Percentiles rank a stretch among this genome's conserved stretches.
Conservation (phyloP, 1,284 basidiomycete genomes). For the Rhodotorula sp. region DNA sequence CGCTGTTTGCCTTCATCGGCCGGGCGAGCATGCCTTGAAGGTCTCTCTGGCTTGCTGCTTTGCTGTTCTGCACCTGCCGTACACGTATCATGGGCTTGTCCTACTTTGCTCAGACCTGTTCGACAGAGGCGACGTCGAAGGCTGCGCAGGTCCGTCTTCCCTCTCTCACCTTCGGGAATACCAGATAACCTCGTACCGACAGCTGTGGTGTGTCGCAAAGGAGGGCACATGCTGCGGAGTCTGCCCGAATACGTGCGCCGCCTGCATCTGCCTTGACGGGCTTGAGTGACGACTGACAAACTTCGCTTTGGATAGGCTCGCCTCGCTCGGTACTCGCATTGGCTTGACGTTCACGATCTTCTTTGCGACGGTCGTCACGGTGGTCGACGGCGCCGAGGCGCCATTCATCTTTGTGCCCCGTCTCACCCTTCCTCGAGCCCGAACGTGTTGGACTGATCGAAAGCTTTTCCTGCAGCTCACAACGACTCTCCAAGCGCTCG, state of each 20-base stretch:
- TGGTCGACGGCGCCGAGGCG: conserved; percentile 19
- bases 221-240: conserved; percentile 24
- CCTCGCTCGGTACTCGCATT: conserved; percentile 14
- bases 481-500: conserved; percentile 14
- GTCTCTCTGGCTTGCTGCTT: background rate
- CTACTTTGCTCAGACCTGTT: conserved; percentile 8
- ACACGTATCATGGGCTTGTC: conserved; percentile 11
- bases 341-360: conserved; percentile 18
- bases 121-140: background rate
- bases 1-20: too few species aligned
- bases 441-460: background rate
- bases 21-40: background rate
- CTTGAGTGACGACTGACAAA: too few species aligned
- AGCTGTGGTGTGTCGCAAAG: conserved; percentile 21
- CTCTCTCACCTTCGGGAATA: background rate
- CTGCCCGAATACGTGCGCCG: conserved; percentile 15
- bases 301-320: background rate
- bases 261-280: too few species aligned
- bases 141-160: conserved; percentile 9
- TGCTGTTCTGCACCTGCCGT: too few species aligned
- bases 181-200: background rate
- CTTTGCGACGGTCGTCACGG: conserved; percentile 19
- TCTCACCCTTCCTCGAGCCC: background rate
- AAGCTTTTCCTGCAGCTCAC: conserved; percentile 7
- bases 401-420: conserved; percentile 18